phyloP scores from a whole-genome alignment of 495 filamentous ascomycete genomes.

The Hypoxylon lienhwacheense region DNA sequence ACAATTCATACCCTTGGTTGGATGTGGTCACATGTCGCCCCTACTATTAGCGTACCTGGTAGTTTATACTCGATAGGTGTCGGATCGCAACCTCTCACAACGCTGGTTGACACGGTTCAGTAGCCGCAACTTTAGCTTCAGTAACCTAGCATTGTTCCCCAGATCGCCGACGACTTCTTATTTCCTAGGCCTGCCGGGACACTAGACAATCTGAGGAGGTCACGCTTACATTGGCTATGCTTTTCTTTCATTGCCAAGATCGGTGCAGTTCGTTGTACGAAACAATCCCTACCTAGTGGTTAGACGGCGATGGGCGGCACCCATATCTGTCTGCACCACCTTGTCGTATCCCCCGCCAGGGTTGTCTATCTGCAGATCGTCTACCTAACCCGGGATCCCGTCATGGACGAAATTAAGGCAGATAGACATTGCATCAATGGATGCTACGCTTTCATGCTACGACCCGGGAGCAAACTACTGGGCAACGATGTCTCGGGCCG shows the following conservation, averaged over 20 bases:
- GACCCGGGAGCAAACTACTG: constrained; percentile 21
- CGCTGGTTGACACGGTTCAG: constrained; percentile 15
- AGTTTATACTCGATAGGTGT: constrained; percentile 17
- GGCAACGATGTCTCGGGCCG: constrained; percentile 23
- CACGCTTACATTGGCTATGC: constrained; percentile 11
- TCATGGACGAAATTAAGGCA: constrained; percentile 2
- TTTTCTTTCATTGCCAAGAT: constrained; percentile 21
- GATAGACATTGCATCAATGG: constrained; percentile 15
- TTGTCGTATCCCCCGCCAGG: constrained; percentile 18
- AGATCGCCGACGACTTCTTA: constrained; percentile 21
- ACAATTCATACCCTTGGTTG: constrained; percentile 11
- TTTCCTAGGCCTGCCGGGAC: constrained; percentile 13
- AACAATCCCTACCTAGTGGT: constrained; percentile 13
- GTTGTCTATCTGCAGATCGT: constrained; percentile 28
- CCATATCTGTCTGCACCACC: constrained; percentile 22
- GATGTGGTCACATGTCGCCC: constrained; percentile 24
- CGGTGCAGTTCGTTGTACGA: constrained; percentile 15
- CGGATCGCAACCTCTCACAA: constrained; percentile 31
- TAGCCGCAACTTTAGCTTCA: constrained; percentile 18
- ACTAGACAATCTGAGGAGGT: background rate
- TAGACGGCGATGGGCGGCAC: constrained; percentile 8
- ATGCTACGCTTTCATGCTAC: constrained; percentile 12
- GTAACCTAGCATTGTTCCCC: constrained; percentile 8
- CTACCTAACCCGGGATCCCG: constrained; percentile 10
- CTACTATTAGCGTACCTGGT: no score